These are phyloP conservation scores for Persicaria tinctoria DNA, from an alignment of 148 eudicot species.

Conservation along the genomic window DNA sequence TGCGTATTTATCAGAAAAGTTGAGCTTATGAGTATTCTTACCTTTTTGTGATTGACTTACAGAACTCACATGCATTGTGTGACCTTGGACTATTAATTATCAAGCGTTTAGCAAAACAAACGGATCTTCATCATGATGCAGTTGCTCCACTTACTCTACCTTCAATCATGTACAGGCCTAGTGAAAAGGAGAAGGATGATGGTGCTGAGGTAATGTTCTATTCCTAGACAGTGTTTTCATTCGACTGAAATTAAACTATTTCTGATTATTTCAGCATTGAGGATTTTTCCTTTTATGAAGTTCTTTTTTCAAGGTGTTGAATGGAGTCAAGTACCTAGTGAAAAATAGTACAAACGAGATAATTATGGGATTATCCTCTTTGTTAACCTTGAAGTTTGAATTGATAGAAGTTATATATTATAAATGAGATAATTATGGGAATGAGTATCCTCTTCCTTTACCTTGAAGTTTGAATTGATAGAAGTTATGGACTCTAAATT, in stretches of 20 bases:
- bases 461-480: neutral
- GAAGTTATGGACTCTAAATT: neutral
- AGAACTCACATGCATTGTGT: constrained; percentile 81
- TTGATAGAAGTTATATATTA: neutral
- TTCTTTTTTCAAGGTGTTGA: neutral
- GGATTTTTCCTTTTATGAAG: neutral
- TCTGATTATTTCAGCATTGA: neutral
- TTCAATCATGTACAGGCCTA: constrained; percentile 45
- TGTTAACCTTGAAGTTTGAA: too few species aligned
- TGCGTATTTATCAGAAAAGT: neutral
- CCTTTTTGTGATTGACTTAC: constrained; percentile 23
- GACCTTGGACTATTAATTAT: constrained; percentile 69
- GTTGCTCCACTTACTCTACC: constrained; percentile 50
- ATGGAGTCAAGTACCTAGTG: neutral
- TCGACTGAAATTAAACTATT: neutral
- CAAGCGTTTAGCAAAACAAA: constrained; percentile 48
- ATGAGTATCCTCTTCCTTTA: neutral
- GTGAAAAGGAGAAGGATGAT: constrained; percentile 47
- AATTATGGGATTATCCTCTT: too few species aligned
- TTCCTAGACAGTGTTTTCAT: constrained; percentile 42
- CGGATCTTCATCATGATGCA: constrained; percentile 36
- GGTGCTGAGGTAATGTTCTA: constrained; percentile 27
- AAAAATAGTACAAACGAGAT: neutral
- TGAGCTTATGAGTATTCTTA: constrained; percentile 13
- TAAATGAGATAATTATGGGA: neutral